A percentile compares a stretch with the other conserved stretches of the same genome.
Evolutionary conservation across 1,139 yeast species (phyloP).

Genomic region (Kazachstania sp.): DNA sequence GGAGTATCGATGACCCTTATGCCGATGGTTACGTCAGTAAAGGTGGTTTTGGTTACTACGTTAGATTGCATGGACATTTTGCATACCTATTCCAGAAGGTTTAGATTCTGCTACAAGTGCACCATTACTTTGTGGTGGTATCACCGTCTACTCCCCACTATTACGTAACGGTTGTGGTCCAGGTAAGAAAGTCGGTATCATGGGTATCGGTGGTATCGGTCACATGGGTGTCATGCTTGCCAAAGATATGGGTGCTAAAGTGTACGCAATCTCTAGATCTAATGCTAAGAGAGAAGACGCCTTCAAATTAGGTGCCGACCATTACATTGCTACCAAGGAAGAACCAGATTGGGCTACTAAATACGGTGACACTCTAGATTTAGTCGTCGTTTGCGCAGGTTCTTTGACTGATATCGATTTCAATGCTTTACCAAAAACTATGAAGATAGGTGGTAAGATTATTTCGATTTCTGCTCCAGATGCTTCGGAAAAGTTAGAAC

Average conservation of each 20-base stretch:
- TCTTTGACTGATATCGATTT: constrained; percentile 37
- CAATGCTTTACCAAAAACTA: constrained; percentile 31
- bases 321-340: constrained; percentile 42
- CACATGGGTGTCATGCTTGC: constrained; percentile 52
- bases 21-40: constrained; percentile 40
- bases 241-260: constrained; percentile 51
- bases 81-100: constrained; percentile 43
- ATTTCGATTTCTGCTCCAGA: neutral
- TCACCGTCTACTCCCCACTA: constrained; percentile 46
- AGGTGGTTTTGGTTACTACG: constrained; percentile 49
- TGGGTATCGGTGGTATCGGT: constrained; percentile 57
- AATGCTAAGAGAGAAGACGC: constrained; percentile 45
- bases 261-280: constrained; percentile 46
- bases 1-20: constrained; percentile 38
- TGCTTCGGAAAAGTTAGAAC: constrained; percentile 30
- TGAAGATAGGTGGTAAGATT: constrained; percentile 23
- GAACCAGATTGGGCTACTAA: constrained; percentile 36
- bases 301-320: constrained; percentile 43
- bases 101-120: constrained; percentile 38
- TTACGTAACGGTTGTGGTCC: constrained; percentile 37
- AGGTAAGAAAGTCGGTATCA: constrained; percentile 42
- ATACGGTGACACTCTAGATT: constrained; percentile 35
- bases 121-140: constrained; percentile 47
- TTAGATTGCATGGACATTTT: constrained; percentile 41
- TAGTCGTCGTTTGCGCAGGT: constrained; percentile 45